Conservation (phyloP, 2,329 filamentous ascomycete species). For the Rhinocladiella mackenziei region DNA sequence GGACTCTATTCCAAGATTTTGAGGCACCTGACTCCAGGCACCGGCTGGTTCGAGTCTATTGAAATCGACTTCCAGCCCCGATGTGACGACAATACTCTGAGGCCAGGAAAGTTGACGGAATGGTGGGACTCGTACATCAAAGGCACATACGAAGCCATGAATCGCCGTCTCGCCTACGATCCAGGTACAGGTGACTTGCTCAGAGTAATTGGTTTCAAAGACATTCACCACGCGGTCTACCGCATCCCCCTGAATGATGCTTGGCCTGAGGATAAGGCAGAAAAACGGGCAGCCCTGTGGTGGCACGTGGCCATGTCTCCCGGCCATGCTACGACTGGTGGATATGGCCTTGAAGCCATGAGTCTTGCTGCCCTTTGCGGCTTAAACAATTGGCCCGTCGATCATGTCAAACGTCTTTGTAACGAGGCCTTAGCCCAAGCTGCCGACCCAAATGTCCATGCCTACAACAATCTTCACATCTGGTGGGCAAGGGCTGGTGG, state of each 20-base stretch:
- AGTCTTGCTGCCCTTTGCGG: constrained; percentile 69
- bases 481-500: constrained; percentile 28
- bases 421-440: constrained; percentile 64
- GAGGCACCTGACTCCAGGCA: constrained; percentile 69
- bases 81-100: constrained; percentile 62
- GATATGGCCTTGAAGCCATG: constrained; percentile 58
- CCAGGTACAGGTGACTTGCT: constrained; percentile 57
- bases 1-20: constrained; percentile 68
- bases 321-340: constrained; percentile 39
- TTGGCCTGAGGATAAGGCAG: constrained; percentile 62
- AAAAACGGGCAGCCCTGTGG: constrained; percentile 70
- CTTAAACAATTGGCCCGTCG: constrained; percentile 56
- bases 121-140: constrained; percentile 66
- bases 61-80: constrained; percentile 80
- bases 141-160: constrained; percentile 62
- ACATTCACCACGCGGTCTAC: constrained; percentile 68
- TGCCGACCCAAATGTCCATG: constrained; percentile 62
- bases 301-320: constrained; percentile 75
- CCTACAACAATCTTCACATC: constrained; percentile 58
- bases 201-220: constrained; percentile 68
- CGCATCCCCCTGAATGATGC: constrained; percentile 69
- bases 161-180: constrained; percentile 63
- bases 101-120: constrained; percentile 38
- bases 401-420: constrained; percentile 62
- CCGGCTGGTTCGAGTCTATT: constrained; percentile 76